Evolutionary conservation across 2,329 filamentous ascomycete species (phyloP).

Genomic region (Talaromyces sp.): DNA sequence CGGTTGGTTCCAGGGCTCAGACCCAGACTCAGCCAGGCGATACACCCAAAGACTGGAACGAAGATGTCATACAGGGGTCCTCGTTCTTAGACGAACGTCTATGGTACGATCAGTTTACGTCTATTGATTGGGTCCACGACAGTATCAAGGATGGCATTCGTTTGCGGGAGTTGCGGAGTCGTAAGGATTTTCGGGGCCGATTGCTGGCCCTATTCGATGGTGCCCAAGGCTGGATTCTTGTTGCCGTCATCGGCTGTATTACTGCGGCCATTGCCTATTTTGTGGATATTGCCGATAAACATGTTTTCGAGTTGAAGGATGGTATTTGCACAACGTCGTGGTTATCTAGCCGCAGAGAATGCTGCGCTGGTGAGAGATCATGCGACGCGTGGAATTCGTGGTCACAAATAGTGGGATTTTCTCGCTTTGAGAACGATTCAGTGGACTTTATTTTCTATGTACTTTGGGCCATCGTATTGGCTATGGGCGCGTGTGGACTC

Average conservation of each 20-base stretch:
- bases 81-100: constrained; percentile 76
- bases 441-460: constrained; percentile 77
- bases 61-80: constrained; percentile 48
- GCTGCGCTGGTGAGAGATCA: constrained; percentile 52
- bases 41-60: constrained; percentile 43
- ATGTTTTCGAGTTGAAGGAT: constrained; percentile 84
- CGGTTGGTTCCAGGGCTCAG: constrained; percentile 51
- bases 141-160: constrained; percentile 91
- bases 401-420: constrained; percentile 58
- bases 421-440: constrained; percentile 48
- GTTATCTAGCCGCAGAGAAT: constrained; percentile 66
- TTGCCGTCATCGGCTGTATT: constrained; percentile 79
- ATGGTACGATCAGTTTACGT: constrained; percentile 98
- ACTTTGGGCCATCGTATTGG: constrained; percentile 62
- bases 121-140: constrained; percentile 97
- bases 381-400: constrained; percentile 60
- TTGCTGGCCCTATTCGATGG: constrained; percentile 73
- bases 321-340: constrained; percentile 73
- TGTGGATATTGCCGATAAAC: constrained; percentile 79
- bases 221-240: constrained; percentile 89
- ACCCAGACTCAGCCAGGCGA: constrained; percentile 28
- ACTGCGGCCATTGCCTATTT: constrained; percentile 82
- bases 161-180: constrained; percentile 71
- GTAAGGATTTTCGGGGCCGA: constrained; percentile 81
- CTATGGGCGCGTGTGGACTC: constrained; percentile 68